Conservation (phyloP, 306 rosid genomes). For the Cicer yamashitae region DNA sequence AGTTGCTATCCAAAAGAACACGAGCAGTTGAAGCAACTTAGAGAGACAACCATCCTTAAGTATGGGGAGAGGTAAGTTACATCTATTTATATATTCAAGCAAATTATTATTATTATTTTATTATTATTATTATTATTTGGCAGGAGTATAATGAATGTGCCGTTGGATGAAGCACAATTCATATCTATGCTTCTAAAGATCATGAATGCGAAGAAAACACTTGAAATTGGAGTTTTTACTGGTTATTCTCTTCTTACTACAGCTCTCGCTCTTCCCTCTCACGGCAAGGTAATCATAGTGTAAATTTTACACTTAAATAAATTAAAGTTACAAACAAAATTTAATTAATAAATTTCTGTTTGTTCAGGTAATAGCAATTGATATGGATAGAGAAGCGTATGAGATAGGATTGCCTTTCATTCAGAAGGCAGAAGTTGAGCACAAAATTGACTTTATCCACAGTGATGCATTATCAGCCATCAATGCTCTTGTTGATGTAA, state of each 20-base stretch:
- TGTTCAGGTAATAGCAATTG: slow-evolving; percentile 55
- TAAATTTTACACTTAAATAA: neutral
- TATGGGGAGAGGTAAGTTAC: slow-evolving; percentile 35
- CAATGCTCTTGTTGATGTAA: slow-evolving; percentile 47
- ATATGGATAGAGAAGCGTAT: slow-evolving; percentile 51
- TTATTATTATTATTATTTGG: neutral
- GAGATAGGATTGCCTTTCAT: slow-evolving; percentile 60
- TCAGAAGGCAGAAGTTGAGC: slow-evolving; percentile 57
- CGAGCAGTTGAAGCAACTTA: slow-evolving; percentile 59
- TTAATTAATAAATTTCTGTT: neutral
- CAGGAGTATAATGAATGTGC: slow-evolving; percentile 61
- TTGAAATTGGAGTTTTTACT: slow-evolving; percentile 70
- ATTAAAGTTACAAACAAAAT: neutral
- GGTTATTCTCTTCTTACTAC: slow-evolving; percentile 75
- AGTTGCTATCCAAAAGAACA: slow-evolving; percentile 58
- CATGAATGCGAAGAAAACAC: slow-evolving; percentile 65
- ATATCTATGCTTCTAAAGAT: slow-evolving; percentile 58
- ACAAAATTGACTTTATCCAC: slow-evolving; percentile 52
- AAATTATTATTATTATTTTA: too few species aligned
- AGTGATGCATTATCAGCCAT: slow-evolving; percentile 43
- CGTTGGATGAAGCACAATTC: slow-evolving; percentile 61
- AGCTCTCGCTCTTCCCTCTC: slow-evolving; percentile 64
- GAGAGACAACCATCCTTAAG: slow-evolving; percentile 53
- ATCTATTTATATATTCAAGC: neutral
- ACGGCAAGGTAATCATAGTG: slow-evolving; percentile 48